These are phyloP conservation scores for Talaromyces piceae DNA, from an alignment of 2,329 filamentous ascomycete genomes.

Conservation along the genomic window DNA sequence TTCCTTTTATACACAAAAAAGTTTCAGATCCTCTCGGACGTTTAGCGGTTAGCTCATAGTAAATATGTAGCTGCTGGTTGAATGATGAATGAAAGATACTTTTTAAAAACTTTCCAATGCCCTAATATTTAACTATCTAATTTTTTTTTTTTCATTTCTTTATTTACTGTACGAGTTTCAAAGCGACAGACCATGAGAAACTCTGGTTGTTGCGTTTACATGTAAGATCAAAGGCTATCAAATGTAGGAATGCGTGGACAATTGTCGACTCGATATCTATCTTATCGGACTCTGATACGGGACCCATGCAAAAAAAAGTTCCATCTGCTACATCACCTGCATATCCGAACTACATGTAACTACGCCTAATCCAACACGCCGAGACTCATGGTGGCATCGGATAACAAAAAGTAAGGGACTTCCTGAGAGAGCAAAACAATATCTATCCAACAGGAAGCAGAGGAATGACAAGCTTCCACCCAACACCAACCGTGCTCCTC, in stretches of 20 bases:
- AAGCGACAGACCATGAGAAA: no score
- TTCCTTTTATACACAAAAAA: slow-evolving; percentile 27
- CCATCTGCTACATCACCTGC: background rate
- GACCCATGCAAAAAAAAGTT: background rate
- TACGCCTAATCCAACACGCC: background rate
- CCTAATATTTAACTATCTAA: no score
- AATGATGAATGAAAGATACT: slow-evolving; percentile 7
- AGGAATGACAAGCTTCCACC: slow-evolving; percentile 15
- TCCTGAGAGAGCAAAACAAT: background rate
- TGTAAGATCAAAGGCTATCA: no score
- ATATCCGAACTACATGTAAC: background rate
- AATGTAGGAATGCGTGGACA: no score
- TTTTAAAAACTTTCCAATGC: background rate
- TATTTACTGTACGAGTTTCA: no score
- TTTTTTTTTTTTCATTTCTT: no score
- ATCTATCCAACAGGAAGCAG: background rate
- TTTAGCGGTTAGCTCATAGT: slow-evolving; percentile 13
- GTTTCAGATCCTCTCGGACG: background rate
- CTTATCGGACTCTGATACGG: background rate
- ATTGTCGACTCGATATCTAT: no score
- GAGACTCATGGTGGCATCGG: background rate
- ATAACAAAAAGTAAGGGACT: background rate
- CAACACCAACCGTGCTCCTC: slow-evolving; percentile 38
- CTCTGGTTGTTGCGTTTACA: no score
- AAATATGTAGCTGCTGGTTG: slow-evolving; percentile 5